These are phyloP conservation scores for Albatrellus ellisii DNA, from an alignment of 768 basidiomycete genomes.

Conservation along the genomic window DNA sequence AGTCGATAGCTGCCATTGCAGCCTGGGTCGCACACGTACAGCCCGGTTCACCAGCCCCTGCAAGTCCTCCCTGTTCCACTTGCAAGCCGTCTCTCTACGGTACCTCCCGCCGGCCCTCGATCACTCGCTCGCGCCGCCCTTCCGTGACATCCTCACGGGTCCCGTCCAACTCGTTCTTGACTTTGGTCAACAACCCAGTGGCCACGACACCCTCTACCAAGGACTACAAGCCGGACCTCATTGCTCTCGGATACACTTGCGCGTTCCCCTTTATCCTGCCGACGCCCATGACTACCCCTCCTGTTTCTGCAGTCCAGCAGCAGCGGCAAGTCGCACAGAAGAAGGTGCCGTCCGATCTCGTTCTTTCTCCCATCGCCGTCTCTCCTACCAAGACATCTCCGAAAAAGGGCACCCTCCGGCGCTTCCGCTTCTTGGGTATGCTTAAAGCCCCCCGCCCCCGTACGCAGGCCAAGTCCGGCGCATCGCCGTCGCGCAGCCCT, in stretches of 20 bases:
- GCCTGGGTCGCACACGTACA: conserved; percentile 55
- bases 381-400: conserved; percentile 13
- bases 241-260: conserved; percentile 49
- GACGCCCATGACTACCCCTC: conserved; percentile 4
- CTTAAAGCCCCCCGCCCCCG: conserved; percentile 30
- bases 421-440: conserved; percentile 28
- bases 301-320: not conserved
- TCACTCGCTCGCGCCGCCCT: conserved; percentile 18
- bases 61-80: conserved; percentile 20
- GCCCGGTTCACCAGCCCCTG: conserved; percentile 48
- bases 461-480: conserved; percentile 25
- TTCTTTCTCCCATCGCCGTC: conserved; percentile 36
- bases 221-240: conserved; percentile 40
- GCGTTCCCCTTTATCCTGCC: conserved; percentile 51
- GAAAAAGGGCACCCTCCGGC: conserved; percentile 23
- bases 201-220: conserved; percentile 30
- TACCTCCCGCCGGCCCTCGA: conserved; percentile 21
- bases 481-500: conserved; percentile 17
- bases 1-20: conserved; percentile 35
- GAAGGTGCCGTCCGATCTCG: not conserved
- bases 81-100: conserved; percentile 13
- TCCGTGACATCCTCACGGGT: conserved; percentile 27
- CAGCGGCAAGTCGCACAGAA: not conserved
- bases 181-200: conserved; percentile 28
- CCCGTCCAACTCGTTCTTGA: conserved; percentile 35